Conservation (phyloP, 2,329 filamentous ascomycete species). For the Verticillium tricorpus region DNA sequence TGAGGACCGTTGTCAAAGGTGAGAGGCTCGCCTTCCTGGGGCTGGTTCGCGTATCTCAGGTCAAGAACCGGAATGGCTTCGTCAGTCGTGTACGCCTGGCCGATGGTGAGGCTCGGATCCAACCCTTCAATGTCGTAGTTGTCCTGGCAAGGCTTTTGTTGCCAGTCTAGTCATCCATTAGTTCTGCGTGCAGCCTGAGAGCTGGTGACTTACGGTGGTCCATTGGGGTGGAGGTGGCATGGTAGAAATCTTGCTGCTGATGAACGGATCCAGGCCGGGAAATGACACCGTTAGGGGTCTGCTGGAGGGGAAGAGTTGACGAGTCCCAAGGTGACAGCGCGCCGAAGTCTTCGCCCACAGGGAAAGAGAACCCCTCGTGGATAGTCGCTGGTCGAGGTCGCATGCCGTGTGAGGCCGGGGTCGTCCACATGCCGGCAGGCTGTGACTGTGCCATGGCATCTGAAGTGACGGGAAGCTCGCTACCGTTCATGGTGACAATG, state of each 20-base stretch:
- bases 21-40: slow-evolving; percentile 43
- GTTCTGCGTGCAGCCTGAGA: not conserved
- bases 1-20: slow-evolving; percentile 49
- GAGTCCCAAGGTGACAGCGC: slow-evolving; percentile 54
- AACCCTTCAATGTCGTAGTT: slow-evolving; percentile 49
- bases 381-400: slow-evolving; percentile 54
- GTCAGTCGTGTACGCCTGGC: slow-evolving; percentile 58
- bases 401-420: slow-evolving; percentile 45
- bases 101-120: slow-evolving; percentile 55
- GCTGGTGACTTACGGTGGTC: slow-evolving; percentile 39
- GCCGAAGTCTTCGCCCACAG: slow-evolving; percentile 48
- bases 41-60: slow-evolving; percentile 45
- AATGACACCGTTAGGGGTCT: slow-evolving; percentile 45
- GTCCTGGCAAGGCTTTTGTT: slow-evolving; percentile 53
- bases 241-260: slow-evolving; percentile 46
- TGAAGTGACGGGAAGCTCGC: slow-evolving; percentile 41
- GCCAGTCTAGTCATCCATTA: slow-evolving; percentile 28
- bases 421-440: slow-evolving; percentile 46
- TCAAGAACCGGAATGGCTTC: slow-evolving; percentile 60
- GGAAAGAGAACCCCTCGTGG: slow-evolving; percentile 58
- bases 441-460: slow-evolving; percentile 23
- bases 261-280: slow-evolving; percentile 53
- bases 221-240: slow-evolving; percentile 36
- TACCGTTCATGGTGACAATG: slow-evolving; percentile 45
- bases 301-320: slow-evolving; percentile 46